Conservation (phyloP, 352 stramenopile species). For the Globisporangium acanthophoron region DNA sequence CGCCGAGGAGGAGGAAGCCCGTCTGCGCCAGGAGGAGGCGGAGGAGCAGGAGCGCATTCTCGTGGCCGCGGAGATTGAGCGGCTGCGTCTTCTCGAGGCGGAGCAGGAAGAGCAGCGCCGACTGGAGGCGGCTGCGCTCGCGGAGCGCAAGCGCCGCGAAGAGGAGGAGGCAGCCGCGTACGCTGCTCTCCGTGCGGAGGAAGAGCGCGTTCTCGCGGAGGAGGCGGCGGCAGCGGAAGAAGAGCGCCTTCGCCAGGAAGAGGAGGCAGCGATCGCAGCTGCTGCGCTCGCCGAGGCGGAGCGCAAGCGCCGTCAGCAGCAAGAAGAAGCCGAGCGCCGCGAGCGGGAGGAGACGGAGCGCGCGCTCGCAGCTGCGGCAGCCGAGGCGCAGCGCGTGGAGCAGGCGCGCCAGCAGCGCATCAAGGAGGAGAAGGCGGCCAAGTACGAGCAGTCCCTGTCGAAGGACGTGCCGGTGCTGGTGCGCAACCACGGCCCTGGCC, state of each 20-base stretch:
- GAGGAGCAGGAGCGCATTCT: constrained; percentile 2
- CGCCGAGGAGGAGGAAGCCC: not conserved
- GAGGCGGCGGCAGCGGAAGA: constrained; percentile 13
- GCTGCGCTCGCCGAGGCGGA: constrained; percentile 7
- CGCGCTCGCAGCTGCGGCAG: constrained; percentile 33
- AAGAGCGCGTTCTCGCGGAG: constrained; percentile 17
- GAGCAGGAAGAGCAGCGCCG: constrained; percentile 25
- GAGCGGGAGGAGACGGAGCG: constrained; percentile 30
- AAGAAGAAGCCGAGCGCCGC: constrained; percentile 17
- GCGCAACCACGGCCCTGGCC: constrained; percentile 58
- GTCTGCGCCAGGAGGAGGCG: not conserved
- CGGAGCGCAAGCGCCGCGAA: constrained; percentile 23
- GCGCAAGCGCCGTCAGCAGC: constrained; percentile 3
- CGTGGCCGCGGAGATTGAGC: constrained; percentile 7
- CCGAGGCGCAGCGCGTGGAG: constrained; percentile 39
- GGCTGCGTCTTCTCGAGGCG: not conserved
- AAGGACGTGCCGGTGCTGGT: constrained; percentile 86
- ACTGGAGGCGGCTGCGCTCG: constrained; percentile 21
- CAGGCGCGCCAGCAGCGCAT: constrained; percentile 38
- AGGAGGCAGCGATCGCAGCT: constrained; percentile 2
- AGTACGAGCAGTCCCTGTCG: constrained; percentile 82
- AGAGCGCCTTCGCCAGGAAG: constrained; percentile 17
- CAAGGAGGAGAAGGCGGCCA: constrained; percentile 66
- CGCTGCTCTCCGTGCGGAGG: constrained; percentile 9
- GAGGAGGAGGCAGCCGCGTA: constrained; percentile 19